These are phyloP conservation scores for Nicotiana paniculata DNA, from an alignment of 257 asterid genomes.

Conservation along the genomic window DNA sequence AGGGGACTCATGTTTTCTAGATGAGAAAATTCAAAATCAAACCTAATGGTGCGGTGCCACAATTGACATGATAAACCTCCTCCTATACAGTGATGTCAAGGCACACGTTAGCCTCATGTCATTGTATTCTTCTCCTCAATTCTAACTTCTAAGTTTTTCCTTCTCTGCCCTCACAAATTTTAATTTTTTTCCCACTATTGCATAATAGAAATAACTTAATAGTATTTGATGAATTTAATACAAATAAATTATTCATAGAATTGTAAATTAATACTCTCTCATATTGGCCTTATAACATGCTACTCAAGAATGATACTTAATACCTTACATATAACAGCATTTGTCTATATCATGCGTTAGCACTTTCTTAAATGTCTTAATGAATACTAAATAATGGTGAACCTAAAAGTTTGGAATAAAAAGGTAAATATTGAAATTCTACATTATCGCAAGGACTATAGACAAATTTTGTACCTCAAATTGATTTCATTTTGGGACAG, in stretches of 20 bases:
- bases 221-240: not conserved
- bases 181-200: not conserved
- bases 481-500: too few species aligned
- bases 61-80: not conserved
- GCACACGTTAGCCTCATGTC: conserved; percentile 20
- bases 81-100: conserved; percentile 20
- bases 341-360: too few species aligned
- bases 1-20: not conserved
- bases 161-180: not conserved
- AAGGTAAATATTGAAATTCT: too few species aligned
- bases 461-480: too few species aligned
- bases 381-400: too few species aligned
- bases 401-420: too few species aligned
- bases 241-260: not conserved
- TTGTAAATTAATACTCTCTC: not conserved
- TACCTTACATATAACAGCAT: too few species aligned
- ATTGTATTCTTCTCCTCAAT: not conserved
- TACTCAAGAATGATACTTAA: too few species aligned
- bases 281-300: too few species aligned
- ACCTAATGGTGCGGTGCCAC: not conserved
- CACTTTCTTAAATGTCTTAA: too few species aligned
- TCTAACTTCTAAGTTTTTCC: not conserved
- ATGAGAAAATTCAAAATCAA: not conserved
- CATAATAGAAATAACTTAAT: too few species aligned
- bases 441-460: too few species aligned